A percentile compares a stretch with the other conserved stretches of the same genome.
Evolutionary conservation across 306 rosid genomes (phyloP).

Genomic region (Macrotyloma uniflorum): DNA sequence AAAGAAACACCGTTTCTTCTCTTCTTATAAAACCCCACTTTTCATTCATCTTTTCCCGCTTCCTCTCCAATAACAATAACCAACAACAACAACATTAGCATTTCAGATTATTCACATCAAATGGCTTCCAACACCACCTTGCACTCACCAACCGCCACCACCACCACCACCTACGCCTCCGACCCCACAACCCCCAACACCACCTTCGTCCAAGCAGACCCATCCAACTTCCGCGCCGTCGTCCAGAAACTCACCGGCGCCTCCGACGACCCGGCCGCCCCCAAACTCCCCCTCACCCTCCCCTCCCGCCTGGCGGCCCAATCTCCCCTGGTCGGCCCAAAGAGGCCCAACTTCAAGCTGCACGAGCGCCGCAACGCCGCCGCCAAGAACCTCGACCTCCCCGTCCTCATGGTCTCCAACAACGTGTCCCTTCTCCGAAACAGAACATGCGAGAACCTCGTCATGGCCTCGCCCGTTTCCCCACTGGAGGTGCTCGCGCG

Average conservation of each 20-base stretch:
- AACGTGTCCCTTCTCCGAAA: not conserved
- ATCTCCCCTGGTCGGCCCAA: constrained; percentile 43
- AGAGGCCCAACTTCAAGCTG: constrained; percentile 67
- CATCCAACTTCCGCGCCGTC: constrained; percentile 73
- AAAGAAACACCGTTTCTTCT: not conserved
- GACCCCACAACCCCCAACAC: constrained; percentile 75
- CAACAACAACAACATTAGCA: not conserved
- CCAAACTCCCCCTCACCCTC: constrained; percentile 65
- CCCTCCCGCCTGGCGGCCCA: constrained; percentile 48
- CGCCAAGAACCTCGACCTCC: constrained; percentile 67
- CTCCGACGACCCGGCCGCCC: constrained; percentile 60
- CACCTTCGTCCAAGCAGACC: constrained; percentile 85
- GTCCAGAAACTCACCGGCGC: constrained; percentile 94
- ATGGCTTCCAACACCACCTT: not conserved
- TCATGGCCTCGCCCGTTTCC: constrained; percentile 77
- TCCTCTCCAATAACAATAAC: not conserved
- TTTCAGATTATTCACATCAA: too few relatives aligned
- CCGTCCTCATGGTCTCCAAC: not conserved
- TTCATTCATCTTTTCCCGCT: constrained; percentile 49
- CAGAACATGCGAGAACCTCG: not conserved
- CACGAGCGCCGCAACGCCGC: constrained; percentile 73
- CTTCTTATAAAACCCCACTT: constrained; percentile 38
- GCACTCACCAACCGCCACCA: too few relatives aligned
- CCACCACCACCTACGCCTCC: constrained; percentile 47
- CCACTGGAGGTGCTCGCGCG: constrained; percentile 71